A percentile compares a stretch with the other conserved stretches of the same genome.
These are phyloP conservation scores for Wallacemonas collosoma DNA, from an alignment of 208 protist species.

Conservation along the genomic window DNA sequence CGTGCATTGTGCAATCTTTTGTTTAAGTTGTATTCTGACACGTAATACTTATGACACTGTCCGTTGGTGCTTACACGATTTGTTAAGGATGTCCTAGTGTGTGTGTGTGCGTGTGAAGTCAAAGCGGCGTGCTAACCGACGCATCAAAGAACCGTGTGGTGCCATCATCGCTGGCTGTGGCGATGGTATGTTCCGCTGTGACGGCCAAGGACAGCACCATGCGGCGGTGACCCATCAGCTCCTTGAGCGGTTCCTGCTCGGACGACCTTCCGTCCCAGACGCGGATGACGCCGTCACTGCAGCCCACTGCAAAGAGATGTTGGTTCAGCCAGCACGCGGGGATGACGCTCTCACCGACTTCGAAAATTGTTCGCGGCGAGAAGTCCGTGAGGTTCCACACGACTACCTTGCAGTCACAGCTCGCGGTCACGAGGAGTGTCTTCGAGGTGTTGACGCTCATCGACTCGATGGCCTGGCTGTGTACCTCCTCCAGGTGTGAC, in stretches of 20 bases:
- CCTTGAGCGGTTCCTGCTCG: conserved; percentile 43
- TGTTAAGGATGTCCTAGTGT: no score
- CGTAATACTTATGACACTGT: no score
- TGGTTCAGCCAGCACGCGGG: conserved; percentile 63
- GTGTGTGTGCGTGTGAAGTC: neutral
- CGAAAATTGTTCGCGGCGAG: conserved; percentile 48
- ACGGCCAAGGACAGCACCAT: conserved; percentile 74
- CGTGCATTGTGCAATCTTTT: no score
- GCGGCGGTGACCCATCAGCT: conserved; percentile 77
- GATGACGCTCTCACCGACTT: conserved; percentile 83
- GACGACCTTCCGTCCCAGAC: conserved; percentile 82
- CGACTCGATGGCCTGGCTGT: conserved; percentile 86
- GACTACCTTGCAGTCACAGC: conserved; percentile 79
- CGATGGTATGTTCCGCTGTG: conserved; percentile 21
- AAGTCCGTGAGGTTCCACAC: conserved; percentile 82
- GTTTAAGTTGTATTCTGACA: no score
- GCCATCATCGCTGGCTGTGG: conserved; percentile 79
- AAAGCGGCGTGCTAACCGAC: neutral
- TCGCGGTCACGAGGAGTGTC: conserved; percentile 69
- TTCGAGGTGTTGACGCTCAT: conserved; percentile 40
- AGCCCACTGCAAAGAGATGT: conserved; percentile 62
- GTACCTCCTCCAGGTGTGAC: conserved; percentile 61
- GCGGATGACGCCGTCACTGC: conserved; percentile 78
- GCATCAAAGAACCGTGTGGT: conserved; percentile 57
- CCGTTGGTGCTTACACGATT: no score